phyloP scores from a whole-genome alignment of 345 rosid genomes.

The Eucalyptus leucophloia region DNA sequence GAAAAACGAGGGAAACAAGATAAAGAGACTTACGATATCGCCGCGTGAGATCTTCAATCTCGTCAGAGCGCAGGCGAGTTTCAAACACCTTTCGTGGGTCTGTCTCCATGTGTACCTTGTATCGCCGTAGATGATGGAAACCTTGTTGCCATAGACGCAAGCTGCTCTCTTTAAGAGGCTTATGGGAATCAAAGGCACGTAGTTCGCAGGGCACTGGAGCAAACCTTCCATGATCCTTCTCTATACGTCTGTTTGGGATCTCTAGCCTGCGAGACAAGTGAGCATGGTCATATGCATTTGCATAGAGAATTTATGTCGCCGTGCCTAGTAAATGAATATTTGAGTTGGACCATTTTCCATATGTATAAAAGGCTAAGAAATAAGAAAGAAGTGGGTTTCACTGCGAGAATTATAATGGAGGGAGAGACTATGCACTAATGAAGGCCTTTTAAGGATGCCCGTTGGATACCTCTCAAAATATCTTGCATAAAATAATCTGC shows the following conservation, averaged over 20 bases:
- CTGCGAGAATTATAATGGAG: neutral
- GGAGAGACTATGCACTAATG: neutral
- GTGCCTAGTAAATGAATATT: neutral
- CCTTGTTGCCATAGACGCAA: conserved; percentile 22
- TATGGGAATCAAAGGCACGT: conserved; percentile 48
- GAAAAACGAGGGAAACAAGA: neutral
- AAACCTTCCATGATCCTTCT: conserved; percentile 18
- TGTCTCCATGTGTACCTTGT: conserved; percentile 46
- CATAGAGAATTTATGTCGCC: neutral
- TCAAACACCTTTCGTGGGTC: conserved; percentile 47
- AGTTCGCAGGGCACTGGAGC: conserved; percentile 32
- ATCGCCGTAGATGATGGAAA: conserved; percentile 40
- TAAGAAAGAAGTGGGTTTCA: neutral
- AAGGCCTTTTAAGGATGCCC: neutral
- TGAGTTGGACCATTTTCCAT: neutral
- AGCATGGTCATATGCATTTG: neutral
- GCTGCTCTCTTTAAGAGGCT: conserved; percentile 54
- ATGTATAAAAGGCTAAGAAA: neutral
- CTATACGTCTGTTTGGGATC: neutral
- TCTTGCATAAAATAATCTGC: no score
- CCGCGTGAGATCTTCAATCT: conserved; percentile 23
- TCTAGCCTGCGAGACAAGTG: neutral
- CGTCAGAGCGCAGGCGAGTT: conserved; percentile 51
- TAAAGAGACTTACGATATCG: conserved; percentile 32
- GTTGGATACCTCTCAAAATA: neutral